Base-by-base conservation (phyloP, 2,329 filamentous ascomycete genomes). In the Alternaria arborescens region DNA sequence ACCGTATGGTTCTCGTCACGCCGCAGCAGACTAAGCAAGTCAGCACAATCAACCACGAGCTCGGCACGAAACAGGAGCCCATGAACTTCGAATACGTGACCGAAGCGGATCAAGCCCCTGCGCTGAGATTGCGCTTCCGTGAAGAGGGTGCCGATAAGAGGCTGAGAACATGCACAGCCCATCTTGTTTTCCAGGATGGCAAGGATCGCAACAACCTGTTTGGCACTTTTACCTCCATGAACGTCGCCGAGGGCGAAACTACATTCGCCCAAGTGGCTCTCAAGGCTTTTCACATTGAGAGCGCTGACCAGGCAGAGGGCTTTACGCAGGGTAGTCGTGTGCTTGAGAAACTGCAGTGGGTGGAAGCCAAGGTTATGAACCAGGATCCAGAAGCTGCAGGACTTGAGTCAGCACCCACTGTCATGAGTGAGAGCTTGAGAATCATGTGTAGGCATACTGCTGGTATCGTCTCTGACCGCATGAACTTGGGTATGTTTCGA, bases 381-480 rank as follows among this genome's bases (percentile, higher is more conserved):
- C 84, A 89, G 38, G 87, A 90, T 68, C 85, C 87, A 52, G 79
- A 81, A 38, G 81, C 80, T 46, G 74, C 80, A 11, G 85, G 87
- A 18, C 81, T 85, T 40, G 87, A 88, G 34, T 82, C 84, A 34
- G 83, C 88, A 1, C 85, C 87, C 3, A 92, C 91, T 0, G 88
- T 96, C 28, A 84, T 94, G 54, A 92, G 92, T 0, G 90, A 95
- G 71, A 87, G 86, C 68, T 81, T 97, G 62, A 87, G 93, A 28
- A 84, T 96, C 18, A 85, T 96, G 54, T 84, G 92, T 32, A 89
- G 93, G 58, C 92, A 91, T 66, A 87, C 90, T 62, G 88, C 89
- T 67, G 92, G 93, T 50, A 92, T 89, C 42, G 82, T 96, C 16
- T 92, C 91, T 2, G 94, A 97, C 78, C 87, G 93, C 38, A 84